These are phyloP conservation scores for Dictyostelium gargantuum DNA, from an alignment of 208 protist species.

Conservation along the genomic window DNA sequence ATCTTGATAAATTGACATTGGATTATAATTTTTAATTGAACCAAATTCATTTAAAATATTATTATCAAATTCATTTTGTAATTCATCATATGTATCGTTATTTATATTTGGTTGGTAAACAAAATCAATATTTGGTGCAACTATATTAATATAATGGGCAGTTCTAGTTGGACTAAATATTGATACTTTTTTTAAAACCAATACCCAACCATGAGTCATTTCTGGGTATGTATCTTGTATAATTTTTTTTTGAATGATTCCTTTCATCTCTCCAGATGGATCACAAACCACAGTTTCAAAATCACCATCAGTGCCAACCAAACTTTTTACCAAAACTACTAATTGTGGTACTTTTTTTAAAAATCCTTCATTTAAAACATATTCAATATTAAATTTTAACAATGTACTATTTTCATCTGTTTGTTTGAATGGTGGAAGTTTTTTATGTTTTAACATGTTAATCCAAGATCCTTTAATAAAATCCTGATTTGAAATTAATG, in stretches of 20 bases:
- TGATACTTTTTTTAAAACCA: conserved; percentile 26
- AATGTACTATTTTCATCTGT: not conserved
- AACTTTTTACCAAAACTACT: not conserved
- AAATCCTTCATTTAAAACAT: conserved; percentile 33
- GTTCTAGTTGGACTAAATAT: conserved; percentile 13
- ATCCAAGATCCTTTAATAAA: conserved; percentile 22
- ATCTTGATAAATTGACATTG: conserved; percentile 19
- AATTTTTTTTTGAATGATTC: conserved; percentile 30
- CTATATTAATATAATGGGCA: conserved; percentile 61
- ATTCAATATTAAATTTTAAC: conserved; percentile 45
- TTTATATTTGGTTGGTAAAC: not conserved
- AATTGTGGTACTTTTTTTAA: conserved; percentile 19
- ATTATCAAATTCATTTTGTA: not conserved
- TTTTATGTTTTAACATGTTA: conserved; percentile 22
- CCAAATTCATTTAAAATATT: not conserved
- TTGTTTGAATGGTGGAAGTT: conserved; percentile 20
- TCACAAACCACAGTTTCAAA: conserved; percentile 13
- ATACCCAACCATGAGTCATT: conserved; percentile 1
- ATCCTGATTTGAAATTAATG: not conserved
- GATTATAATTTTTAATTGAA: not conserved
- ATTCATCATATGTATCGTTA: not conserved
- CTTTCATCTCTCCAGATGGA: conserved; percentile 44
- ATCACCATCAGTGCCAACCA: not conserved
- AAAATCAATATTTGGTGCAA: conserved; percentile 54
- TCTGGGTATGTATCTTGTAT: conserved; percentile 14